Conservation (phyloP, 1,284 basidiomycete genomes). For the Cerrena zonata region DNA sequence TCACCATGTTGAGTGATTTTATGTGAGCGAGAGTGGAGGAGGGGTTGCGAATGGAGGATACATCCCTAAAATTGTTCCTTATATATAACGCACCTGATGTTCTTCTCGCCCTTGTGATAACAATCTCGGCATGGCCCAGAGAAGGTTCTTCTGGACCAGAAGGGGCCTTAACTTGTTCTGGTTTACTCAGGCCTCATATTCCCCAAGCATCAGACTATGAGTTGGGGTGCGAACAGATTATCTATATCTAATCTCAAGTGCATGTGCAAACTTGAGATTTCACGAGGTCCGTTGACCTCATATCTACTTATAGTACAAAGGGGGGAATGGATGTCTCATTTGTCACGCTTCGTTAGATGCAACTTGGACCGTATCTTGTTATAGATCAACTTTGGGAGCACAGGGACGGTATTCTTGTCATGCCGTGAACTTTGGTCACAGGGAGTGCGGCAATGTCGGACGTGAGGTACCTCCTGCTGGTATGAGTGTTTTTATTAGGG, state of each 20-base stretch:
- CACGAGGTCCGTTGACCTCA: too few relatives aligned
- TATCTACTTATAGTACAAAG: too few relatives aligned
- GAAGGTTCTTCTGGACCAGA: not conserved
- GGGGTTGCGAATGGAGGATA: not conserved
- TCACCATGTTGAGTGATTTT: constrained; percentile 14
- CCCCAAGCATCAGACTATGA: too few relatives aligned
- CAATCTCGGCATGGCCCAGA: not conserved
- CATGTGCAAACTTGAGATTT: too few relatives aligned
- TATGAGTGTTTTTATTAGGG: too few relatives aligned
- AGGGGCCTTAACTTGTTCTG: not conserved
- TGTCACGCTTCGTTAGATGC: too few relatives aligned
- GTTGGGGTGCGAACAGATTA: too few relatives aligned
- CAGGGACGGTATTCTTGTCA: not conserved
- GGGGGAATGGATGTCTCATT: too few relatives aligned
- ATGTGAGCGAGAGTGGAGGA: constrained; percentile 10
- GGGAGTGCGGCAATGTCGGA: not conserved
- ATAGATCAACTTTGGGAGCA: not conserved
- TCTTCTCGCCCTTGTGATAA: not conserved
- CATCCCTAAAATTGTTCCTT: too few relatives aligned
- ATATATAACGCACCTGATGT: not conserved
- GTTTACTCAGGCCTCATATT: not conserved
- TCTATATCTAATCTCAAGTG: too few relatives aligned
- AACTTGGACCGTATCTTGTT: too few relatives aligned
- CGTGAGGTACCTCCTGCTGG: not conserved
- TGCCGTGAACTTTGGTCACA: not conserved